A percentile compares a stretch with the other conserved stretches of the same genome.
Evolutionary conservation across 768 basidiomycete species (phyloP).

Genomic region (Lactarius sp.): DNA sequence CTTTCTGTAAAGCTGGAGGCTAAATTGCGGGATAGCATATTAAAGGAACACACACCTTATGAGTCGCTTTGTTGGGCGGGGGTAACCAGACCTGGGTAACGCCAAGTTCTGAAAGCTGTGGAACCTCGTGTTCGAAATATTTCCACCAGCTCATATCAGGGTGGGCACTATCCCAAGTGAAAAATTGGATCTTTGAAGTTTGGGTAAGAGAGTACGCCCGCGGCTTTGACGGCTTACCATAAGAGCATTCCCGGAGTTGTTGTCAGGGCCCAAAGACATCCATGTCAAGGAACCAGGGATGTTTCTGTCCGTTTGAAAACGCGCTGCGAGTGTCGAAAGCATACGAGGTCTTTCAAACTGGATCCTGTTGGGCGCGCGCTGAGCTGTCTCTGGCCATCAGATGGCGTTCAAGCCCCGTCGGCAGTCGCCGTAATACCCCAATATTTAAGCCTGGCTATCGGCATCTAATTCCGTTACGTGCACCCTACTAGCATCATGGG

Average conservation of each 20-base stretch:
- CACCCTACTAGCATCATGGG: conserved; percentile 46
- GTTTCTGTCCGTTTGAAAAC: neutral
- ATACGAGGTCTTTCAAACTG: neutral
- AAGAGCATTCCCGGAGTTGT: conserved; percentile 47
- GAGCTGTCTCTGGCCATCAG: neutral
- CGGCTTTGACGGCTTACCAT: conserved; percentile 46
- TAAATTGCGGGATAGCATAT: neutral
- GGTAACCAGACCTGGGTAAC: conserved; percentile 83
- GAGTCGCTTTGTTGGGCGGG: conserved; percentile 75
- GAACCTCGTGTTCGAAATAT: conserved; percentile 62
- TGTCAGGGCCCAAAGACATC: conserved; percentile 59
- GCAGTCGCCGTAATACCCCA: neutral
- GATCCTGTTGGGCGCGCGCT: too few species aligned
- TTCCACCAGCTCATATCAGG: conserved; percentile 73
- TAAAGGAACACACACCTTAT: conserved; percentile 38
- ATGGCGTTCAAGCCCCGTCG: conserved; percentile 31
- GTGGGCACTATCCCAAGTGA: conserved; percentile 70
- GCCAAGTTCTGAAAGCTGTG: conserved; percentile 58
- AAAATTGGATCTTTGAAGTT: conserved; percentile 63
- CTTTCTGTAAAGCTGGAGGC: conserved; percentile 40
- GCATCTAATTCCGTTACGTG: conserved; percentile 34
- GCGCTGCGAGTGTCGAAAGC: neutral
- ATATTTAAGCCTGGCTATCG: conserved; percentile 25
- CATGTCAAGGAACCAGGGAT: conserved; percentile 43
- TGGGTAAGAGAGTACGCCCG: neutral